Base-by-base conservation (phyloP, 1,284 basidiomycete species). In the Heterobasidion irregulare region DNA sequence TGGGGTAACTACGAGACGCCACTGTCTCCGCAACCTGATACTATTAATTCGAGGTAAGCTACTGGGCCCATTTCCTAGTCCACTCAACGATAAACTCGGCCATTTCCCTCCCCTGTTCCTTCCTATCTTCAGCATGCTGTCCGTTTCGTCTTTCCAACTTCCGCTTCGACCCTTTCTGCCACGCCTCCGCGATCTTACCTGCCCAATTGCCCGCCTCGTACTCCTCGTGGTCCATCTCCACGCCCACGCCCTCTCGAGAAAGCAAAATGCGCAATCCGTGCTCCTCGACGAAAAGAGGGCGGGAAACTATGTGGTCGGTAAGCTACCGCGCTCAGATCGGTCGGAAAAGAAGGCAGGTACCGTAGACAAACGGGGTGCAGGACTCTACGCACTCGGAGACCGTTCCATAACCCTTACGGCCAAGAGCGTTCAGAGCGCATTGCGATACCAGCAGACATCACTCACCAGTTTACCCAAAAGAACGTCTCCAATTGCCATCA, bases 261-360 rank as follows among this genome's bases (percentile, higher is more conserved):
- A 91, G 78, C 26, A 86, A 70, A 10, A 84, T 70, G 2, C 81
- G 78, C 41, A 92, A 71, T 3, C 88, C 88, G 62, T 86, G 82
- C 64, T 91, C 88, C 65, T 90, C 88, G 50, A 90, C 80, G 61
- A 92, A 90, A 35, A 90, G 71, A 0, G 87, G 87, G 2, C 88
- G 75, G 2, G 87, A 83, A 9, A 90, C 86, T 86, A 62, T 59
- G 48, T 60, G 47, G 33, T 58, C 4, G 26, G 26, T 26, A 26
- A 26, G 26, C 26, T 5, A 26, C 26, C 26, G 0, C 2, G 6
- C 60, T 7, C 60, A 60, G 9, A 59, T 62, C 46, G 6, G 32
- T 19, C 10, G 47, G 8, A 35, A 34, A 19, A 10, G 18, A 58
- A n/a, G 12, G 48, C 33, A 49, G 43, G 32, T 5, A 84, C 82